Evolutionary conservation across 192 early-diverging fungal species (phyloP).

Genomic region (Backusella macrospora): DNA sequence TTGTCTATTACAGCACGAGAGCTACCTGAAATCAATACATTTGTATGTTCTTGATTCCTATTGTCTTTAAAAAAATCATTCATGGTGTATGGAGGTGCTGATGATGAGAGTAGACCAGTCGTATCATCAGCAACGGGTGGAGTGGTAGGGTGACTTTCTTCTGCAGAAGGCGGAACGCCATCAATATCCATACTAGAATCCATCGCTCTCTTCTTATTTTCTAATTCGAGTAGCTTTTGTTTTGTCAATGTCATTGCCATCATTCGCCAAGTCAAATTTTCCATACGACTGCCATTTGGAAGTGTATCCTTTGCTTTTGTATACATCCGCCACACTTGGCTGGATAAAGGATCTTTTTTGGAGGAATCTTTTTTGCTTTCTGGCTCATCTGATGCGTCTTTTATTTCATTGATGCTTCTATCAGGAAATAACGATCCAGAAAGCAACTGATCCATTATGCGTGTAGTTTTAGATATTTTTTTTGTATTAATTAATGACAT

Average conservation of each 20-base stretch:
- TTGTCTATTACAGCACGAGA: conserved; percentile 19
- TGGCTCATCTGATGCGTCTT: background rate
- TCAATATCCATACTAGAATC: conserved; percentile 8
- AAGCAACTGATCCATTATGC: conserved; percentile 20
- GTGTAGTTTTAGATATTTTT: background rate
- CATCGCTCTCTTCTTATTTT: background rate
- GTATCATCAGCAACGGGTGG: conserved; percentile 40
- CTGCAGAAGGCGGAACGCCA: background rate
- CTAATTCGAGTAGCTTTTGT: conserved; percentile 27
- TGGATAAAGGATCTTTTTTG: conserved; percentile 51
- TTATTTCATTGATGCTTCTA: background rate
- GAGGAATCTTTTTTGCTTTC: background rate
- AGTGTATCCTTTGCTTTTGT: conserved; percentile 80
- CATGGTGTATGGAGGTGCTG: conserved; percentile 39
- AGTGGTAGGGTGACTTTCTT: background rate
- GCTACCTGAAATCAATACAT: conserved; percentile 31
- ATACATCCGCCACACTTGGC: conserved; percentile 74
- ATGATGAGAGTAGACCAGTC: conserved; percentile 32
- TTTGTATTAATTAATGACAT: conserved; percentile 18
- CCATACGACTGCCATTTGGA: conserved; percentile 74
- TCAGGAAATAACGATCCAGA: conserved; percentile 14
- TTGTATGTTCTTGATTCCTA: background rate
- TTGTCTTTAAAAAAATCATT: conserved; percentile 33
- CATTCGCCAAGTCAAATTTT: conserved; percentile 85
- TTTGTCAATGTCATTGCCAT: conserved; percentile 69